These are phyloP conservation scores for Arctium minus DNA, from an alignment of 129 eudicot species.

Conservation along the genomic window DNA sequence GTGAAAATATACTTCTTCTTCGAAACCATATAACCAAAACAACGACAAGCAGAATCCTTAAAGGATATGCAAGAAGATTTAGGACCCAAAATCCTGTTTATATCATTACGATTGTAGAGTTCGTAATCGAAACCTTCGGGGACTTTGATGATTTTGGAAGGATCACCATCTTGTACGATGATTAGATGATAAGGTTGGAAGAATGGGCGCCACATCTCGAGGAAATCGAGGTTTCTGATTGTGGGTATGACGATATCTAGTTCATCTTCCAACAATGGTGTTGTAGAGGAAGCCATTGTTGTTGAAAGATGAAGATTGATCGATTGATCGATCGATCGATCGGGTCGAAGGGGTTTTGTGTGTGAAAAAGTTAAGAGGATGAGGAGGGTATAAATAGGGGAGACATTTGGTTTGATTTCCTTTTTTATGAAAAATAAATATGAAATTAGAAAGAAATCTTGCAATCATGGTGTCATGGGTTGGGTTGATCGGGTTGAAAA, in stretches of 20 bases:
- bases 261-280: constrained; percentile 47
- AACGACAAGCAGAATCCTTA: constrained; percentile 65
- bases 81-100: constrained; percentile 58
- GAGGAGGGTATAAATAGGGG: constrained; percentile 1
- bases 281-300: constrained; percentile 26
- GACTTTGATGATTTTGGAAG: constrained; percentile 40
- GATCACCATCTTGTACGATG: constrained; percentile 63
- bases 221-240: constrained; percentile 59
- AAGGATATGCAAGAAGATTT: constrained; percentile 62
- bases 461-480: too few species aligned
- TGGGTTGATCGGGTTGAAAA: too few species aligned
- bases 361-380: neutral
- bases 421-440: neutral
- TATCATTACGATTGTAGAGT: constrained; percentile 60
- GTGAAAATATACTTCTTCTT: constrained; percentile 53
- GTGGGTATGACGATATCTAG: constrained; percentile 52
- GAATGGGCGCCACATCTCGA: constrained; percentile 64
- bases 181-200: constrained; percentile 51
- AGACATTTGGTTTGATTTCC: neutral
- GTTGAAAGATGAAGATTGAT: neutral
- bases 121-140: constrained; percentile 68
- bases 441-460: neutral
- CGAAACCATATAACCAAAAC: constrained; percentile 57
- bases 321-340: neutral
- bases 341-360: neutral